Base-by-base conservation (phyloP, 2,329 filamentous ascomycete genomes). In the Penicillium nordicum region DNA sequence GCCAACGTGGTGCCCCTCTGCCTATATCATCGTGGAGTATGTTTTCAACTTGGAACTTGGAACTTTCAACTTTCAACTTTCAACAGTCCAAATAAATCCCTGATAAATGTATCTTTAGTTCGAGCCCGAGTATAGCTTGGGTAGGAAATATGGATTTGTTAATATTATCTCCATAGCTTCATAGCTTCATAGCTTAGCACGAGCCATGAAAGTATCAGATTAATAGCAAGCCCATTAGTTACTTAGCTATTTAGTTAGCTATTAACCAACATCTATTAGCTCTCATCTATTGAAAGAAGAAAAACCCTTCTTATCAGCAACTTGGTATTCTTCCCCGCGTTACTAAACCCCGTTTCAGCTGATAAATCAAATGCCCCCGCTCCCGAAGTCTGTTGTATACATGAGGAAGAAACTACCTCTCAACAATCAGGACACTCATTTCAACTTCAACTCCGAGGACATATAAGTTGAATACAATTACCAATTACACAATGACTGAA, bases 401-500 rank as follows among this genome's bases (percentile, higher is more conserved):
- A 47, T 34, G 34, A n/a, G 9, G 16, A 27, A 27, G 16, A 7
- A 7, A n/a, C 12, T 5, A 18, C 11, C 11, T 32, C 5, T 16
- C 32, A 48, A 25, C 23, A 21, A 23, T 16, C n/a, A 8, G 1
- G 10, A 41, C 21, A 23, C 21, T 42, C 14, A 29, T 6, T 30
- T 16, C 29, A 32, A 21, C 12, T 14, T 30, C 25, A 36, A 27
- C 5, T 30, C 47, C 8, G 5, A 34, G 1, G 48, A 51, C 6
- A 23, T 23, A 23, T 5, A 32, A 34, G 6, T 12, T 46, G 12
- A 9, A 25, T n/a, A 21, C 10, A 32, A 11, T 25, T 36, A 36
- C 11, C 10, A 32, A 11, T 25, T 36, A 36, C 11, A 36, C 16
- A 18, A 70, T 71, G 67, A 34, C 64, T 8, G 44, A 61, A 37